Evolutionary conservation across 495 filamentous ascomycete genomes (phyloP).

Genomic region (Schizothecium vesticola): DNA sequence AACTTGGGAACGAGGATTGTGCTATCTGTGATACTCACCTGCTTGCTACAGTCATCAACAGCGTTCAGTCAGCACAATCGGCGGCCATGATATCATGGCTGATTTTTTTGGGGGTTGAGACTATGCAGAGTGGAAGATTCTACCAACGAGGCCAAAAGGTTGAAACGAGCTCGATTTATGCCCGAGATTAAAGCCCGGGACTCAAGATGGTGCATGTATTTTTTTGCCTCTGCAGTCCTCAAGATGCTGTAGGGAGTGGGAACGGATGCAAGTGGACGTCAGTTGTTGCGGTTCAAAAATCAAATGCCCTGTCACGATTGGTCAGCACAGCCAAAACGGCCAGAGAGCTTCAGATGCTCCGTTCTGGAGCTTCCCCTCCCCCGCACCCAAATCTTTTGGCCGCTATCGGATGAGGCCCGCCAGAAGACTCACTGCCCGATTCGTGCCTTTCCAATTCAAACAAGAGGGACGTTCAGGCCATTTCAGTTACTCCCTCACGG

Average conservation of each 20-base stretch:
- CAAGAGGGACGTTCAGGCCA: neutral
- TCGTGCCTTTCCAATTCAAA: neutral
- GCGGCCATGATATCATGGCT: neutral
- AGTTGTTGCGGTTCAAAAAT: neutral
- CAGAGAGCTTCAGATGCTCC: neutral
- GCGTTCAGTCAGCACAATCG: neutral
- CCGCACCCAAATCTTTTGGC: conserved; percentile 9
- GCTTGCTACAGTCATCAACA: neutral
- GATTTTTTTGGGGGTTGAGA: too few species aligned
- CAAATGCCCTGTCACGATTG: neutral
- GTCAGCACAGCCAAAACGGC: neutral
- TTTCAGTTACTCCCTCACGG: neutral
- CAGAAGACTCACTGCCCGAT: conserved; percentile 1
- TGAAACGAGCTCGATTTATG: neutral
- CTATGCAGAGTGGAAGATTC: neutral
- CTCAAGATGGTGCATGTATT: neutral
- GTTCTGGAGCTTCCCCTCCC: conserved; percentile 1
- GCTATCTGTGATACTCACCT: neutral
- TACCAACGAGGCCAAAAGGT: neutral
- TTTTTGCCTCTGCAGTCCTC: neutral
- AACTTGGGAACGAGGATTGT: neutral
- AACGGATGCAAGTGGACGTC: neutral
- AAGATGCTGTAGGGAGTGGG: neutral
- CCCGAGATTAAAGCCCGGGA: neutral
- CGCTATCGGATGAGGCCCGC: conserved; percentile 7